Conservation (phyloP, 768 basidiomycete species). For the Hortiboletus campestris region DNA sequence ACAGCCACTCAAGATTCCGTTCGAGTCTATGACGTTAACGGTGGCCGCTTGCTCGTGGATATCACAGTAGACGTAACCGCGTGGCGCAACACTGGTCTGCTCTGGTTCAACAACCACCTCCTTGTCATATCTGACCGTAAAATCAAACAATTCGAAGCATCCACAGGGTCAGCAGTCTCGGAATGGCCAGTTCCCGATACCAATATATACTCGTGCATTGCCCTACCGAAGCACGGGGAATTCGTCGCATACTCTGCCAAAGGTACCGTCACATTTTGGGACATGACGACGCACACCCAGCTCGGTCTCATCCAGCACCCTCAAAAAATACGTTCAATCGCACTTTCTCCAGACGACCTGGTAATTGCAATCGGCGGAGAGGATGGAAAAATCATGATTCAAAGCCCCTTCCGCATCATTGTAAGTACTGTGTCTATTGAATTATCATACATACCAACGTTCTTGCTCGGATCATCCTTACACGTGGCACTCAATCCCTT, state of each 20-base stretch:
- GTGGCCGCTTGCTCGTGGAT: background rate
- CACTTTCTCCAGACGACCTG: background rate
- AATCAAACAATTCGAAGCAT: too few relatives aligned
- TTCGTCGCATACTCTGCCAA: too few relatives aligned
- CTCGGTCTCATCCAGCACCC: background rate
- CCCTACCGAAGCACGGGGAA: too few relatives aligned
- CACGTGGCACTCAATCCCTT: background rate
- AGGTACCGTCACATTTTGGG: too few relatives aligned
- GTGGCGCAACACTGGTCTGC: too few relatives aligned
- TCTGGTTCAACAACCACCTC: too few relatives aligned
- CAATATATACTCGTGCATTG: too few relatives aligned
- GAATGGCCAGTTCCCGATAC: too few relatives aligned
- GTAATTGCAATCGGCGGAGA: background rate
- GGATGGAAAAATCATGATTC: background rate
- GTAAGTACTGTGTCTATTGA: background rate
- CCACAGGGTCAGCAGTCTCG: too few relatives aligned
- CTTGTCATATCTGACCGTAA: too few relatives aligned
- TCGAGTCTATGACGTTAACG: background rate
- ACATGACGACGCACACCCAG: background rate
- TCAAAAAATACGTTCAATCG: background rate
- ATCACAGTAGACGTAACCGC: background rate
- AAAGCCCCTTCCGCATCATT: background rate
- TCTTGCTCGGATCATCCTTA: background rate
- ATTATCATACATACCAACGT: background rate
- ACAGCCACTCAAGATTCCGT: background rate